Evolutionary conservation across 148 eudicot genomes (phyloP).

Genomic region (Vaccinium vitisidaea): DNA sequence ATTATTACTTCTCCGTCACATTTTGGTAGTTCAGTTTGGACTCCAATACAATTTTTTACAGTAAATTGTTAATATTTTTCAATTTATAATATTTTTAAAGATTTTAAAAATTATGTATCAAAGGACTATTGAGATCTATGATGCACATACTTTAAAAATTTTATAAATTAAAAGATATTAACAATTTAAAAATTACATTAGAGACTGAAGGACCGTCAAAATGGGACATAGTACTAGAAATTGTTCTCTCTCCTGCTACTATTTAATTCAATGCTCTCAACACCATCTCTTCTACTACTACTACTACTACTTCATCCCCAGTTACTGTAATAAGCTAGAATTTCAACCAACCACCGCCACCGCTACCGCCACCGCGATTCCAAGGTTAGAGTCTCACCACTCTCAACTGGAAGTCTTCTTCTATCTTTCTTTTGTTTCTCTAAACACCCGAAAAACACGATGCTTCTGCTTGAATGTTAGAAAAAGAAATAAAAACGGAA

Average conservation of each 20-base stretch:
- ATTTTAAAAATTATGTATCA: too few species aligned
- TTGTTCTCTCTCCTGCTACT: neutral
- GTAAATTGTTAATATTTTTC: too few species aligned
- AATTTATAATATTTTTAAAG: too few species aligned
- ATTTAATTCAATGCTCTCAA: neutral
- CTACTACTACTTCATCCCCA: neutral
- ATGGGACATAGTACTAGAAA: too few species aligned
- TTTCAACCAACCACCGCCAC: neutral
- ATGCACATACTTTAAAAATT: too few species aligned
- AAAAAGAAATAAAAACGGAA: neutral
- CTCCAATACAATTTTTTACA: too few species aligned
- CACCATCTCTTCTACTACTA: neutral
- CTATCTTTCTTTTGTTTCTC: neutral
- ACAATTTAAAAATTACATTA: too few species aligned
- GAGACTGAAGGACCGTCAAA: too few species aligned
- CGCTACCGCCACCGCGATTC: neutral
- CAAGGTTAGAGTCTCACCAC: neutral
- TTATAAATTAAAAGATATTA: too few species aligned
- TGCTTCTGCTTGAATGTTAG: neutral
- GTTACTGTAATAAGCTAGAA: neutral
- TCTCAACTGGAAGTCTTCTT: neutral
- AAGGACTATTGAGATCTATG: too few species aligned
- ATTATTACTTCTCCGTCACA: too few species aligned
- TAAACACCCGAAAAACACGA: neutral
- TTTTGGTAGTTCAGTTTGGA: too few species aligned